Conservation (phyloP, 352 stramenopile genomes). For the Sclerospora graminicola region DNA sequence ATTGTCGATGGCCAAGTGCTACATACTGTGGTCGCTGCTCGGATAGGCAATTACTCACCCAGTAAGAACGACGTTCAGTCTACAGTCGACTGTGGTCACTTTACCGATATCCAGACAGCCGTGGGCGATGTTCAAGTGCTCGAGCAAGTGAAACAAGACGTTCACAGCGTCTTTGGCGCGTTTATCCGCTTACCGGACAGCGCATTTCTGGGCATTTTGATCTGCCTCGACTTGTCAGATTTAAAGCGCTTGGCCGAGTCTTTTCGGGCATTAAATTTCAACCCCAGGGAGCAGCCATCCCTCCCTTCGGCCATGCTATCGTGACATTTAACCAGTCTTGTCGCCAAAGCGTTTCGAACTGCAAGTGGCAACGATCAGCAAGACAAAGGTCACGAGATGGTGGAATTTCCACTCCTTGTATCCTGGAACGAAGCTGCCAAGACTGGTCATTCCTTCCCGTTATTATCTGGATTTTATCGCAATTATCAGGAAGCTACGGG, state of each 20-base stretch:
- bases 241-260: slow-evolving; percentile 20
- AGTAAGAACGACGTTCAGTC: slow-evolving; percentile 6
- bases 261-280: slow-evolving; percentile 9
- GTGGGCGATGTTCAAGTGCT: slow-evolving; percentile 22
- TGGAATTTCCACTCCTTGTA: slow-evolving; percentile 28
- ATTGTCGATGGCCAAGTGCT: slow-evolving; percentile 6
- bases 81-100: slow-evolving; percentile 1
- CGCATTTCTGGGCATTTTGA: slow-evolving; percentile 30
- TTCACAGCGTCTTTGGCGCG: slow-evolving; percentile 21
- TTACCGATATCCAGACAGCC: slow-evolving; percentile 33
- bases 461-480: slow-evolving; percentile 32
- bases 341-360: slow-evolving; percentile 32
- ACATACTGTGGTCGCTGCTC: slow-evolving; percentile 21
- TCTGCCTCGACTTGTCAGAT: slow-evolving; percentile 36
- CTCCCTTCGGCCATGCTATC: slow-evolving; percentile 33
- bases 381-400: neutral
- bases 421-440: slow-evolving; percentile 15
- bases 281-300: neutral
- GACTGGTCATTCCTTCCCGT: slow-evolving; percentile 14
- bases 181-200: slow-evolving; percentile 32
- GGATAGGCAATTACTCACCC: slow-evolving; percentile 33
- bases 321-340: slow-evolving; percentile 41
- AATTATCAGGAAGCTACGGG: slow-evolving; percentile 40
- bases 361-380: neutral
- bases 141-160: slow-evolving; percentile 18